phyloP scores from a whole-genome alignment of 257 asterid genomes.

The Dorcoceras hygrometricum region DNA sequence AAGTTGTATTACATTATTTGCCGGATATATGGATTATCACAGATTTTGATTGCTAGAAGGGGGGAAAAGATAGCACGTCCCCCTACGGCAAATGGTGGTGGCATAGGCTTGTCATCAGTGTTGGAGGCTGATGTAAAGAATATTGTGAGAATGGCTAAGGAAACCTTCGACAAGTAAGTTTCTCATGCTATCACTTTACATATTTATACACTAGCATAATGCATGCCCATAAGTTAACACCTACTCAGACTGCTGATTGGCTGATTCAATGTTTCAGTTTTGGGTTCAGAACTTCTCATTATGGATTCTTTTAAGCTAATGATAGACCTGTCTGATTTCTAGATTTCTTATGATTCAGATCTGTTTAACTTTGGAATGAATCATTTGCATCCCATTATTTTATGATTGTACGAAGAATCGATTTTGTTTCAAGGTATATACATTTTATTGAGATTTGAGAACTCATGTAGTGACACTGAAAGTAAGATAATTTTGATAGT shows the following conservation, averaged over 20 bases:
- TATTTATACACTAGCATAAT: neutral
- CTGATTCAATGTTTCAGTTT: neutral
- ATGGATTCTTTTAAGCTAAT: neutral
- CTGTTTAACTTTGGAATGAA: slow-evolving; percentile 5
- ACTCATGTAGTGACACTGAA: neutral
- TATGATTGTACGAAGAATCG: neutral
- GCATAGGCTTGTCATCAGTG: slow-evolving; percentile 65
- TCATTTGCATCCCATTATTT: neutral
- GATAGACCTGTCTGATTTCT: neutral
- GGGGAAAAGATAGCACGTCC: slow-evolving; percentile 35
- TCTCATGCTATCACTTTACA: slow-evolving; percentile 4
- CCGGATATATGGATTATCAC: slow-evolving; percentile 49
- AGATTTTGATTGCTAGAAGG: slow-evolving; percentile 43
- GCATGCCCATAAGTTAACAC: neutral
- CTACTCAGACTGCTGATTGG: slow-evolving; percentile 7
- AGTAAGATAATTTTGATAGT: neutral
- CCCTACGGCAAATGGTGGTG: slow-evolving; percentile 50
- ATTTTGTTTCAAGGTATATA: neutral
- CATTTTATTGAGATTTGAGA: neutral
- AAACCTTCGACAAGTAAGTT: slow-evolving; percentile 80
- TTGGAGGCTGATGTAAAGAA: slow-evolving; percentile 81
- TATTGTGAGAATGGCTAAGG: slow-evolving; percentile 81
- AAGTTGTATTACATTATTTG: slow-evolving; percentile 59
- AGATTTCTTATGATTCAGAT: neutral
- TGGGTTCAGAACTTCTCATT: neutral